phyloP scores from a whole-genome alignment of 2,329 filamentous ascomycete species.

The Colletotrichum musicola region DNA sequence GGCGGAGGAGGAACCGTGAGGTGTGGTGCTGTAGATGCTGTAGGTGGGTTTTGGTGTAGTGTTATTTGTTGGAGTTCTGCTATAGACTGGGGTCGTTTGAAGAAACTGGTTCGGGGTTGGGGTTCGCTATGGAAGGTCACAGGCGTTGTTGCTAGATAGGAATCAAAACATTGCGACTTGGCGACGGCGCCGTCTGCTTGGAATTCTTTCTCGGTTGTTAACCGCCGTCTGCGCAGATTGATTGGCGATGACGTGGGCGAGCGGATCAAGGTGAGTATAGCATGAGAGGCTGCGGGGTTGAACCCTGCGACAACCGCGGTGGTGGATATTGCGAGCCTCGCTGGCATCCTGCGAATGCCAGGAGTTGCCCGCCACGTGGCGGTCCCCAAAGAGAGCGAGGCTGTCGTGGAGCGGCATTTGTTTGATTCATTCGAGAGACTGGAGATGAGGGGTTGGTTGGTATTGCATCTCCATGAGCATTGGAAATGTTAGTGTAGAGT shows the following conservation, averaged over 20 bases:
- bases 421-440: too few relatives aligned
- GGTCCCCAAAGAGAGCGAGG: background rate
- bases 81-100: background rate
- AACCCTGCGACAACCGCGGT: conserved; percentile 1
- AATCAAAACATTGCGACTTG: background rate
- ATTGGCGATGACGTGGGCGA: too few relatives aligned
- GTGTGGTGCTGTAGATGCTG: background rate
- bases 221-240: too few relatives aligned
- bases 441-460: too few relatives aligned
- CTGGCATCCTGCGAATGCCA: conserved; percentile 6
- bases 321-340: conserved; percentile 14
- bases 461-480: too few relatives aligned
- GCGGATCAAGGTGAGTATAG: background rate
- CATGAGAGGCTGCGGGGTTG: conserved; percentile 29
- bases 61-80: background rate
- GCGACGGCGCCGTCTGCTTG: background rate
- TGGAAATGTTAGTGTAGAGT: too few relatives aligned
- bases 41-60: too few relatives aligned
- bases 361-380: conserved; percentile 25
- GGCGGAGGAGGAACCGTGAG: conserved; percentile 21
- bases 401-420: background rate
- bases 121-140: too few relatives aligned
- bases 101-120: background rate
- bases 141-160: background rate
- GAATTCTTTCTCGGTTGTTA: too few relatives aligned